Evolutionary conservation across 257 asterid genomes (phyloP).

Genomic region (Nemophila menziesii): DNA sequence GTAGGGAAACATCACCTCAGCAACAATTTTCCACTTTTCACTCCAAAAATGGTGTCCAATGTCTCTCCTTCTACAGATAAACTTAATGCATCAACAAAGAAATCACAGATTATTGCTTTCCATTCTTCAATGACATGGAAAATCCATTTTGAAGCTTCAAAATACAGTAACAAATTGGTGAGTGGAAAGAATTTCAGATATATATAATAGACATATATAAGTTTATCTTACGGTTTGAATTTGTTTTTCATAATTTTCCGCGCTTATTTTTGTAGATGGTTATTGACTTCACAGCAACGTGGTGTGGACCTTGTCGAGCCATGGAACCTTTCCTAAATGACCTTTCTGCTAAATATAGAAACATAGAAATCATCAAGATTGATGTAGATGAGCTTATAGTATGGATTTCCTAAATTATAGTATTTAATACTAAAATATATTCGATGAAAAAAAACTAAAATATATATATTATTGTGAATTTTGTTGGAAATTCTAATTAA

Average conservation of each 20-base stretch:
- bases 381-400: slow-evolving; percentile 58
- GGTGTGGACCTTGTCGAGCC: slow-evolving; percentile 62
- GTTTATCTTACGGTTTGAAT: too few relatives aligned
- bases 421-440: too few relatives aligned
- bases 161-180: slow-evolving; percentile 53
- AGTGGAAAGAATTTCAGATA: not conserved
- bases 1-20: too few relatives aligned
- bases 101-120: slow-evolving; percentile 34
- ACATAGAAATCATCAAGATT: slow-evolving; percentile 66
- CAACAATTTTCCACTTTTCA: not conserved
- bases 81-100: slow-evolving; percentile 11
- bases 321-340: slow-evolving; percentile 42
- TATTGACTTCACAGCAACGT: slow-evolving; percentile 54
- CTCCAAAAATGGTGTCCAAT: slow-evolving; percentile 28
- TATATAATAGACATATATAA: too few relatives aligned
- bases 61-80: slow-evolving; percentile 20
- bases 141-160: slow-evolving; percentile 40
- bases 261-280: slow-evolving; percentile 64
- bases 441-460: too few relatives aligned
- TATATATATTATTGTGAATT: too few relatives aligned
- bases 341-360: slow-evolving; percentile 38
- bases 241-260: too few relatives aligned
- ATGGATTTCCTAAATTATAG: too few relatives aligned
- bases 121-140: slow-evolving; percentile 50
- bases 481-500: not conserved